phyloP scores from a whole-genome alignment of 2,329 filamentous ascomycete genomes.

The Bimuria novae-zelandiae region DNA sequence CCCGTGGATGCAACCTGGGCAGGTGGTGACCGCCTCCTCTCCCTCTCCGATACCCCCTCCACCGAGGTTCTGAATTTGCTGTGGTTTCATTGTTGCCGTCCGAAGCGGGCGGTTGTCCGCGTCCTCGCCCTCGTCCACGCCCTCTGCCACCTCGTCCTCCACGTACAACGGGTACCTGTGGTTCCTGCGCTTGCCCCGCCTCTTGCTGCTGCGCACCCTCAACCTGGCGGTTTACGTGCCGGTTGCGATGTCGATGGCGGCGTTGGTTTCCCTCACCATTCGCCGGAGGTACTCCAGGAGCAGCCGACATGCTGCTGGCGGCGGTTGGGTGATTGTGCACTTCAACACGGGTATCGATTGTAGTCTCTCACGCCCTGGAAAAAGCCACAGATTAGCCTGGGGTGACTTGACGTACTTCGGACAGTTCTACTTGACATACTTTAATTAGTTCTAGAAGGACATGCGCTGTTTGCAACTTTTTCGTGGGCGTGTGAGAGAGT shows the following conservation, averaged over 20 bases:
- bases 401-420: no score
- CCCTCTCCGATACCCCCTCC: conserved; percentile 23
- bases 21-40: conserved; percentile 20
- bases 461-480: no score
- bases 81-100: neutral
- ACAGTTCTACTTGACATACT: no score
- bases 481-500: no score
- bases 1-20: conserved; percentile 27
- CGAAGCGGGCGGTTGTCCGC: neutral
- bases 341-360: neutral
- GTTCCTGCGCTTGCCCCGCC: conserved; percentile 18
- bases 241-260: conserved; percentile 28
- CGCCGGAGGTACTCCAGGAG: conserved; percentile 18
- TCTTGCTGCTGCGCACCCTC: conserved; percentile 24
- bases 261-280: conserved; percentile 26
- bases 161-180: conserved; percentile 7
- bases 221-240: no score
- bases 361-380: no score
- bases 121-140: conserved; percentile 20
- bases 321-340: neutral
- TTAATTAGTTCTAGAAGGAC: no score
- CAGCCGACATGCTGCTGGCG: conserved; percentile 23
- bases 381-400: no score
- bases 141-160: conserved; percentile 21
- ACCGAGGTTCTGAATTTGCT: conserved; percentile 28